A percentile compares a stretch with the other conserved stretches of the same genome.
Conservation (phyloP, 768 basidiomycete species). For the Podaxis carcinomalis region DNA sequence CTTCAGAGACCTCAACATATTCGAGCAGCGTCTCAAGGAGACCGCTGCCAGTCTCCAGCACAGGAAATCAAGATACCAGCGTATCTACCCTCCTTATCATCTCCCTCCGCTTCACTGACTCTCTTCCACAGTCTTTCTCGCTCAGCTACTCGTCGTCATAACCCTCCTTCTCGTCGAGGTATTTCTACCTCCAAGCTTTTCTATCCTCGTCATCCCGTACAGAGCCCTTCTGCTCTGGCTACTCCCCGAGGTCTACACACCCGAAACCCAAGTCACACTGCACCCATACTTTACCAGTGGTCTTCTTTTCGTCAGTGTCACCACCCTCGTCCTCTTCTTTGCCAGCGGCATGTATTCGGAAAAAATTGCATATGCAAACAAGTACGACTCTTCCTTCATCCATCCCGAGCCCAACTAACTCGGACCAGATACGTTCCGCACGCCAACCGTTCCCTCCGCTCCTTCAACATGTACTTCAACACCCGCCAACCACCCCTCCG, state of each 20-base stretch:
- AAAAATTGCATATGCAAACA: constrained; percentile 94
- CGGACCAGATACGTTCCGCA: constrained; percentile 88
- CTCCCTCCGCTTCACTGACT: constrained; percentile 11
- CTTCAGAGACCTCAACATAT: constrained; percentile 83
- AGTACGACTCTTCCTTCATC: constrained; percentile 45
- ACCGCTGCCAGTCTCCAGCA: constrained; percentile 79
- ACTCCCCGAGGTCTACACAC: constrained; percentile 48
- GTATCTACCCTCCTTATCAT: constrained; percentile 40
- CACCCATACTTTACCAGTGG: constrained; percentile 79
- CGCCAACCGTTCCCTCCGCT: constrained; percentile 86
- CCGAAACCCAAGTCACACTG: constrained; percentile 38
- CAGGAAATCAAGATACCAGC: constrained; percentile 78
- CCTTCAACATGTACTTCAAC: constrained; percentile 97
- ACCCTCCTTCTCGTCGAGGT: constrained; percentile 73
- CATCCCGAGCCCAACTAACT: not conserved
- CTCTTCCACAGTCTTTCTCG: constrained; percentile 60
- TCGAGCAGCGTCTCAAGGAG: constrained; percentile 95
- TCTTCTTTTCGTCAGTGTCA: constrained; percentile 81
- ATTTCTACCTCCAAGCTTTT: constrained; percentile 56
- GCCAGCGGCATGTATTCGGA: constrained; percentile 95
- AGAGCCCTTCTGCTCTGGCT: constrained; percentile 41
- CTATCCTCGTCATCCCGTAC: constrained; percentile 64
- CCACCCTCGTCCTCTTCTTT: constrained; percentile 91
- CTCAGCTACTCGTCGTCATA: constrained; percentile 63
- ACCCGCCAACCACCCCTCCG: constrained; percentile 76